Conservation (phyloP, 2,329 filamentous ascomycete genomes). For the Fusarium sp. region DNA sequence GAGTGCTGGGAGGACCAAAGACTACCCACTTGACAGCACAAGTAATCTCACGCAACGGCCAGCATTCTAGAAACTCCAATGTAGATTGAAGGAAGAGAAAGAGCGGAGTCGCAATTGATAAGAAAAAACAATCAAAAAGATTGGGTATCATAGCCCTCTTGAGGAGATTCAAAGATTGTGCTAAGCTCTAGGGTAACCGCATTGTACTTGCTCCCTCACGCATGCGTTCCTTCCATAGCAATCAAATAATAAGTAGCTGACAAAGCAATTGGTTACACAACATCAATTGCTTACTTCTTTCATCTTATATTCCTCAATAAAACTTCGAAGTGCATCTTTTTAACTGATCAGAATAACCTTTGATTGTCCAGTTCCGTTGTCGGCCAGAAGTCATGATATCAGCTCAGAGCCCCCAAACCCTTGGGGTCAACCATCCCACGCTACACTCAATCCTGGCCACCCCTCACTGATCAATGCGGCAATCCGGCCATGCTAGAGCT, state of each 20-base stretch:
- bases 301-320: background rate
- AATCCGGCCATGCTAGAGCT: constrained; percentile 18
- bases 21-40: background rate
- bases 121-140: background rate
- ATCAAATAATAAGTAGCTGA: background rate
- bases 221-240: background rate
- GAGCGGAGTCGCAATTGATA: background rate
- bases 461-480: constrained; percentile 39
- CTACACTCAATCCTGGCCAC: constrained; percentile 17
- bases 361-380: constrained; percentile 9
- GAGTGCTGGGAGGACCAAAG: background rate
- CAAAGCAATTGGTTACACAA: constrained; percentile 15
- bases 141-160: background rate
- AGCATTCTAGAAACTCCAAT: background rate
- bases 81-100: too few relatives aligned
- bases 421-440: constrained; percentile 34
- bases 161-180: background rate
- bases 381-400: constrained; percentile 16
- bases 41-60: background rate
- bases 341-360: background rate
- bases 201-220: background rate
- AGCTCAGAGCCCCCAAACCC: constrained; percentile 31
- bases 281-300: background rate
- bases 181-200: constrained; percentile 29
- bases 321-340: background rate